Percentiles rank a stretch among this genome's conserved stretches.
Conservation (phyloP, 176 grass and related monocot genomes). For the Thinopyrum elongatum region DNA sequence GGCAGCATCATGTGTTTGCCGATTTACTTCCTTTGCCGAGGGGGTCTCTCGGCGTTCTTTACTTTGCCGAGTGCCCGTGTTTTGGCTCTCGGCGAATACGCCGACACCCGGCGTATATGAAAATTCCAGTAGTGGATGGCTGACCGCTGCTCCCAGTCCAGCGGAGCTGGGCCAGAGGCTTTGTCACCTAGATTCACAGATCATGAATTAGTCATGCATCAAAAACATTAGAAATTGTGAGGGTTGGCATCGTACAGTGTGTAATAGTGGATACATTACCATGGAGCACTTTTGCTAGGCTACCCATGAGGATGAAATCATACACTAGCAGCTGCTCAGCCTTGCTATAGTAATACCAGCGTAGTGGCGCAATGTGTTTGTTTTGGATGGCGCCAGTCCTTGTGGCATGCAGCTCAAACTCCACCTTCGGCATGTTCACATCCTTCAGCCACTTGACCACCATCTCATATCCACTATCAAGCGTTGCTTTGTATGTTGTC, state of each 20-base stretch:
- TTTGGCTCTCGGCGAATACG: too few relatives aligned
- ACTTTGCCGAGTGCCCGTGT: too few relatives aligned
- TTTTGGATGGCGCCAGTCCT: conserved; percentile 36
- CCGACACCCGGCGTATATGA: too few relatives aligned
- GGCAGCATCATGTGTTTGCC: too few relatives aligned
- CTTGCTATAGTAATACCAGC: conserved; percentile 40
- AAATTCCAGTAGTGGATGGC: too few relatives aligned
- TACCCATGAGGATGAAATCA: conserved; percentile 37
- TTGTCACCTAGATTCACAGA: background rate
- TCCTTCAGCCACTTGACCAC: conserved; percentile 44
- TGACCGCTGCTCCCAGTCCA: conserved; percentile 17
- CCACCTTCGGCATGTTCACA: conserved; percentile 25
- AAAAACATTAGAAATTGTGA: background rate
- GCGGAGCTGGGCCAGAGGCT: background rate
- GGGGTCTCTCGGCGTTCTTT: too few relatives aligned
- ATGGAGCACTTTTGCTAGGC: conserved; percentile 42
- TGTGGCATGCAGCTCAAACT: conserved; percentile 39
- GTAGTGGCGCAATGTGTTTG: conserved; percentile 40
- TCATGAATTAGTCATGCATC: background rate
- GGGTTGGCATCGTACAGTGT: background rate
- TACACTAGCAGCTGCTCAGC: conserved; percentile 48
- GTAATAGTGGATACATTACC: too few relatives aligned
- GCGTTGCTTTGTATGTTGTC: conserved; percentile 42
- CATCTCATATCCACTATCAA: conserved; percentile 27
- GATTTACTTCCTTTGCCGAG: too few relatives aligned